A percentile compares a stretch with the other conserved stretches of the same genome.
Conservation (phyloP, 331 rosid species). For the Quercus lobata region DNA sequence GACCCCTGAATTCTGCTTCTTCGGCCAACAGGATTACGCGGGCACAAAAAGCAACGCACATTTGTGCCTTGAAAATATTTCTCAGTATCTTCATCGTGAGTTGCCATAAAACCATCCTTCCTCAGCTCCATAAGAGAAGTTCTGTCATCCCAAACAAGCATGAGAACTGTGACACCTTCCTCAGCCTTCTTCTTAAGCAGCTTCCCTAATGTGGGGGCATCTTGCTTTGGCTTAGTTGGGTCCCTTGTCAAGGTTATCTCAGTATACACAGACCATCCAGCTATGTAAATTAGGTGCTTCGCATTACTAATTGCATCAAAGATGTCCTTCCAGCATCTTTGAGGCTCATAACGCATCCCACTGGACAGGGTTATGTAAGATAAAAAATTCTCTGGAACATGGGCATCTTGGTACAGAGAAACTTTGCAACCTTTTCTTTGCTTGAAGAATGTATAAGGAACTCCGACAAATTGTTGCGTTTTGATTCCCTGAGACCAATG, state of each 20-base stretch:
- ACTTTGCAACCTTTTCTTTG: constrained; percentile 63
- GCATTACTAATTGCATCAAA: constrained; percentile 55
- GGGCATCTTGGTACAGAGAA: constrained; percentile 85
- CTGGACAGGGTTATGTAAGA: constrained; percentile 9
- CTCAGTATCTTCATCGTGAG: constrained; percentile 65
- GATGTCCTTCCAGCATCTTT: constrained; percentile 80
- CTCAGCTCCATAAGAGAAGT: constrained; percentile 38
- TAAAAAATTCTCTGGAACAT: constrained; percentile 22
- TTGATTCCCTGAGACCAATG: constrained; percentile 53
- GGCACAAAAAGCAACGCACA: constrained; percentile 63
- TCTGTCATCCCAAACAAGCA: constrained; percentile 85
- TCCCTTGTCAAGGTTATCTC: constrained; percentile 54
- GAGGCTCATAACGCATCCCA: constrained; percentile 19
- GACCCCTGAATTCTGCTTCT: constrained; percentile 56
- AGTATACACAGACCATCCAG: constrained; percentile 76
- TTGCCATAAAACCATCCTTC: constrained; percentile 72
- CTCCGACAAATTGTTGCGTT: constrained; percentile 39
- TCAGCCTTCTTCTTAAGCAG: constrained; percentile 64
- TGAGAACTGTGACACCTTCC: constrained; percentile 60
- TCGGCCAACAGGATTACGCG: constrained; percentile 64
- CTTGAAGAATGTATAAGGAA: constrained; percentile 60
- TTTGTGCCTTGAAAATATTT: constrained; percentile 47
- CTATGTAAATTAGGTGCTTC: constrained; percentile 56
- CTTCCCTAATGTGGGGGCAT: constrained; percentile 45
- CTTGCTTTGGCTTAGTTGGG: constrained; percentile 6